phyloP scores from a whole-genome alignment of 2,329 filamentous ascomycete genomes.

The Drechmeria coniospora region DNA sequence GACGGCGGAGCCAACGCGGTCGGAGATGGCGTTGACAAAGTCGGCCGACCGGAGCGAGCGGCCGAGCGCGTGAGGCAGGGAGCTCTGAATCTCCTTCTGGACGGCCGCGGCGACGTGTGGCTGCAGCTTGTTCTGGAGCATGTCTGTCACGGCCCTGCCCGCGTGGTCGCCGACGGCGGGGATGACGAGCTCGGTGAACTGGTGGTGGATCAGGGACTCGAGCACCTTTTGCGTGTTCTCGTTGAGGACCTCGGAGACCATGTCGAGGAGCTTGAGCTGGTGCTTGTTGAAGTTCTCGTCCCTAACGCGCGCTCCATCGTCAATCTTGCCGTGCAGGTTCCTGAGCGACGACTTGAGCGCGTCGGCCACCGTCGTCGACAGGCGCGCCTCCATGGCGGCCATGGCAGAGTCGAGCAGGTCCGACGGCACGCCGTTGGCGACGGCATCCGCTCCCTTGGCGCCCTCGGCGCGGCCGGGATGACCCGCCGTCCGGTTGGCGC shows the following conservation, averaged over 20 bases:
- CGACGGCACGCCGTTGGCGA: constrained; percentile 17
- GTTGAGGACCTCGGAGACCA: constrained; percentile 45
- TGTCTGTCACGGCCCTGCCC: constrained; percentile 52
- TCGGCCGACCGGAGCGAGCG: constrained; percentile 52
- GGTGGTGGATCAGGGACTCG: constrained; percentile 57
- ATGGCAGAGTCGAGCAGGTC: constrained; percentile 40
- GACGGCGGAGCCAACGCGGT: constrained; percentile 54
- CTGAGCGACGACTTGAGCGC: constrained; percentile 41
- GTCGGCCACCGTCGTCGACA: constrained; percentile 32
- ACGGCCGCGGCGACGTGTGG: constrained; percentile 50
- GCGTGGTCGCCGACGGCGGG: constrained; percentile 58
- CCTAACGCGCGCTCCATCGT: constrained; percentile 44
- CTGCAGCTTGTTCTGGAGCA: constrained; percentile 53
- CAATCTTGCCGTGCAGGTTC: constrained; percentile 46
- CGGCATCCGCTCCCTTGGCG: constrained; percentile 7
- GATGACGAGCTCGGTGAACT: constrained; percentile 61
- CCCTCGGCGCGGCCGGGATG: constrained; percentile 18
- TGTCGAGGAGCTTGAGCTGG: constrained; percentile 38
- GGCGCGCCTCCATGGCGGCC: constrained; percentile 33
- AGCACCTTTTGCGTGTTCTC: constrained; percentile 57
- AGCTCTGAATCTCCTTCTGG: constrained; percentile 56
- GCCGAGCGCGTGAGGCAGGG: constrained; percentile 47
- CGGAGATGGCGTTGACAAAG: constrained; percentile 51
- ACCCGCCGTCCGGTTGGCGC: constrained; percentile 17
- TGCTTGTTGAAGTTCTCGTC: constrained; percentile 36